phyloP scores from a whole-genome alignment of 2,329 filamentous ascomycete species.

The Alternaria longipes region DNA sequence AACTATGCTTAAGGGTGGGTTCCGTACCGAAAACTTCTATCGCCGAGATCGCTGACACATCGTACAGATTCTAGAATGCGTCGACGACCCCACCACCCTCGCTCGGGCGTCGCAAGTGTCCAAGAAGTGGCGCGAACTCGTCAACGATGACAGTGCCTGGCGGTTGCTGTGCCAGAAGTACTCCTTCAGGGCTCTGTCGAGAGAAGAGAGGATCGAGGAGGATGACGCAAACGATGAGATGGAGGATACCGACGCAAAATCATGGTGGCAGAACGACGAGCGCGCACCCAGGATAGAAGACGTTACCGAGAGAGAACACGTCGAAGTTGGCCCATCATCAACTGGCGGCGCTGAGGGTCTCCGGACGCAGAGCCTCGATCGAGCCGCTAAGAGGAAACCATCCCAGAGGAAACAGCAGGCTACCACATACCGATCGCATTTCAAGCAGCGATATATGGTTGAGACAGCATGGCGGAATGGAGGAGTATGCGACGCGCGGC shows the following conservation, averaged over 20 bases:
- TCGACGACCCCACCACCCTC: constrained; percentile 94
- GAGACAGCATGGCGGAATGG: constrained; percentile 96
- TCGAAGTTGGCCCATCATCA: constrained; percentile 51
- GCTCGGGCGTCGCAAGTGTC: constrained; percentile 97
- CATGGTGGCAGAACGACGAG: constrained; percentile 38
- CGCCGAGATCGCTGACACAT: constrained; percentile 24
- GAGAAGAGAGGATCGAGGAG: constrained; percentile 51
- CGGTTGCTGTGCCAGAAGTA: constrained; percentile 97
- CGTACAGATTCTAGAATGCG: constrained; percentile 87
- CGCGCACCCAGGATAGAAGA: constrained; percentile 43
- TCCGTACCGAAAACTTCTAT: neutral
- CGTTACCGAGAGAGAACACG: constrained; percentile 33
- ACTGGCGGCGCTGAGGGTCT: constrained; percentile 59
- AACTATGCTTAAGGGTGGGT: constrained; percentile 86
- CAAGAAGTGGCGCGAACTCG: constrained; percentile 87
- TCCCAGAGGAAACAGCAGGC: constrained; percentile 65
- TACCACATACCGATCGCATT: constrained; percentile 92
- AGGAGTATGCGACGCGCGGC: constrained; percentile 80
- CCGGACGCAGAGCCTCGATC: constrained; percentile 66
- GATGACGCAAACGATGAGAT: constrained; percentile 39
- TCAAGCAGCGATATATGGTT: constrained; percentile 96
- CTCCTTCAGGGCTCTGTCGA: constrained; percentile 74
- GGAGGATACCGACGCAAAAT: constrained; percentile 35
- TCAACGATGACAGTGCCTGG: constrained; percentile 98
- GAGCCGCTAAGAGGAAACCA: constrained; percentile 50